These are phyloP conservation scores for Tetradesmus lagerheimii DNA, from an alignment of 139 green algal genomes.

Conservation along the genomic window DNA sequence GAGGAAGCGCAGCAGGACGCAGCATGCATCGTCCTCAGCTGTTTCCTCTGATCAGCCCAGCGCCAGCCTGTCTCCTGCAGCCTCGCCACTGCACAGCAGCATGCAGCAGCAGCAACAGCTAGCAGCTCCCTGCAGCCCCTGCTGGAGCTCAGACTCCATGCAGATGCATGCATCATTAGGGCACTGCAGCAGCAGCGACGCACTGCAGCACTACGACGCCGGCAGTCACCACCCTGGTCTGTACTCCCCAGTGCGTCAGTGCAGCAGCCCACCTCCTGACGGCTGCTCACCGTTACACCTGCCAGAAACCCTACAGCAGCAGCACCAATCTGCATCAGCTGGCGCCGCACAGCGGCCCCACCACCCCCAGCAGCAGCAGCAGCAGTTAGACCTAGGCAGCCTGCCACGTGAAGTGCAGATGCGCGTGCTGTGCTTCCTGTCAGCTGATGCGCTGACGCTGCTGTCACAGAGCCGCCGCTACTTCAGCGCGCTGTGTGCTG, in stretches of 20 bases:
- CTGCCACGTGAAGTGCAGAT: constrained; percentile 55
- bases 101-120: not conserved
- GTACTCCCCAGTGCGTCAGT: not conserved
- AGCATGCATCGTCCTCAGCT: not conserved
- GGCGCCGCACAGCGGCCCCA: not conserved
- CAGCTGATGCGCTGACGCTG: constrained; percentile 52
- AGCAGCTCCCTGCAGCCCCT: not conserved
- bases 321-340: not conserved
- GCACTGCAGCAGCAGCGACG: constrained; percentile 10
- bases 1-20: not conserved
- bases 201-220: not conserved
- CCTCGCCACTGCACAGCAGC: constrained; percentile 15
- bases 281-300: not conserved
- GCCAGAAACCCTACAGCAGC: not conserved
- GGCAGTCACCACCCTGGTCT: not conserved
- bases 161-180: constrained; percentile 16
- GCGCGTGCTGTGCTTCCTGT: constrained; percentile 54
- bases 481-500: constrained; percentile 8
- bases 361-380: not conserved
- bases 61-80: not conserved
- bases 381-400: not conserved
- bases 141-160: constrained; percentile 1
- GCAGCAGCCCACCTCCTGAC: not conserved
- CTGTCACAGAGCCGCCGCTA: constrained; percentile 6
- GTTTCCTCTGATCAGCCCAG: not conserved